phyloP scores from a whole-genome alignment of 2,329 filamentous ascomycete species.

The Calonectria pseudoreteaudii region DNA sequence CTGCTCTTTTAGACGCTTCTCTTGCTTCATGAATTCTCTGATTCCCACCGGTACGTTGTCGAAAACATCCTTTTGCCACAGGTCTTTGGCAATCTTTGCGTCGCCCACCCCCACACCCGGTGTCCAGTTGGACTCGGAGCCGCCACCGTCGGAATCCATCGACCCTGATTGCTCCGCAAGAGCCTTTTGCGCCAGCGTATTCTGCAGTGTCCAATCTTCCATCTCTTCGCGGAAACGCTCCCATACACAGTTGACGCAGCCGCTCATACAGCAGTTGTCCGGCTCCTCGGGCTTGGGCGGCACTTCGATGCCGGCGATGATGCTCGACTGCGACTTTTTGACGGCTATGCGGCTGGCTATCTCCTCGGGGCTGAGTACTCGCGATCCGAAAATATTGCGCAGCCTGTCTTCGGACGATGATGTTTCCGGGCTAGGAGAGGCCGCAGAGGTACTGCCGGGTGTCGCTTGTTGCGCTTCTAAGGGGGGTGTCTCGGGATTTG shows the following conservation, averaged over 20 bases:
- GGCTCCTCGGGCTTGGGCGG: conserved; percentile 89
- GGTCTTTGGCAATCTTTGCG: conserved; percentile 60
- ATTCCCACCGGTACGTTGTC: conserved; percentile 90
- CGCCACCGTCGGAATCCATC: conserved; percentile 85
- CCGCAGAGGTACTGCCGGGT: conserved; percentile 19
- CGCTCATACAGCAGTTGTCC: conserved; percentile 99
- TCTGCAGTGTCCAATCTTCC: conserved; percentile 83
- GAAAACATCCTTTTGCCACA: conserved; percentile 77
- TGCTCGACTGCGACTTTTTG: conserved; percentile 68
- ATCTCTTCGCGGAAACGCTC: conserved; percentile 91
- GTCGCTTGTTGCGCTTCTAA: conserved; percentile 33
- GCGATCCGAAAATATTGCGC: conserved; percentile 84
- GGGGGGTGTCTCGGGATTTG: conserved; percentile 41
- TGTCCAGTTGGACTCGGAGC: conserved; percentile 76
- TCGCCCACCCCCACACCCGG: conserved; percentile 44
- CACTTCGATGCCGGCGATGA: conserved; percentile 83
- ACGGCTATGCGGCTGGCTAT: conserved; percentile 70
- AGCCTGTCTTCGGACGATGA: conserved; percentile 65
- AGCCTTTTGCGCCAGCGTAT: conserved; percentile 70
- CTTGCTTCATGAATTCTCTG: conserved; percentile 95
- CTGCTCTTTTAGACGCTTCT: conserved; percentile 87
- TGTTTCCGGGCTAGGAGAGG: conserved; percentile 27
- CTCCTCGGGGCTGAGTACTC: conserved; percentile 79
- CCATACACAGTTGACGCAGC: conserved; percentile 98
- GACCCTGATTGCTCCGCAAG: conserved; percentile 59